These are phyloP conservation scores for Lolium perenne DNA, from an alignment of 176 grass and related monocot species.

Conservation along the genomic window DNA sequence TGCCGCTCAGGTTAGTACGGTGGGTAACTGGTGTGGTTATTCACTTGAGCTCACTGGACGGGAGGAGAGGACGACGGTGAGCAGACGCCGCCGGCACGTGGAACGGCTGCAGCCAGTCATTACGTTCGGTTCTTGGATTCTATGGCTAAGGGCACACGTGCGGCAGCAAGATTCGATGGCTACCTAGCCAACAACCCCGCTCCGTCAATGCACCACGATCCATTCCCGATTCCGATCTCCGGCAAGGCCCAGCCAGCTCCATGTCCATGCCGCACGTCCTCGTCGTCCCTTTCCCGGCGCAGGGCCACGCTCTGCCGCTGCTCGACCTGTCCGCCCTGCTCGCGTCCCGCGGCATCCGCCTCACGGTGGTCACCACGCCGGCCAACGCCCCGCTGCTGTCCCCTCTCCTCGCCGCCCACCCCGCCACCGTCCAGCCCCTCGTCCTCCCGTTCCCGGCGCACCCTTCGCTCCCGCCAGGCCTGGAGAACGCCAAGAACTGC, in stretches of 20 bases:
- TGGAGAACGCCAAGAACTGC: slow-evolving; percentile 52
- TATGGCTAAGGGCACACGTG: too few relatives aligned
- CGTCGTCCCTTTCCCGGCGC: slow-evolving; percentile 59
- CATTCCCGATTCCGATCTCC: too few relatives aligned
- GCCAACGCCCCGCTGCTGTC: slow-evolving; percentile 55
- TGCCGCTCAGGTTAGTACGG: not conserved
- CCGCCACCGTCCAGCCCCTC: slow-evolving; percentile 45
- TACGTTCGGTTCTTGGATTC: not conserved
- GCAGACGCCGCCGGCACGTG: not conserved
- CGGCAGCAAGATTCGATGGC: too few relatives aligned
- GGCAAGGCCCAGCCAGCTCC: not conserved
- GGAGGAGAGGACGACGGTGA: not conserved
- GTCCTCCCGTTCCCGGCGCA: slow-evolving; percentile 62
- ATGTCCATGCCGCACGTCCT: slow-evolving; percentile 47
- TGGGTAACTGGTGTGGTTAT: not conserved
- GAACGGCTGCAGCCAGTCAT: not conserved
- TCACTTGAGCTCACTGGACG: not conserved
- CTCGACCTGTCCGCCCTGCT: slow-evolving; percentile 59
- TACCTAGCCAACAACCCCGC: not conserved
- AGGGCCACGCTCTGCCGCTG: slow-evolving; percentile 68
- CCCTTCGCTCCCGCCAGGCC: slow-evolving; percentile 48
- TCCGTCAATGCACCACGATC: too few relatives aligned
- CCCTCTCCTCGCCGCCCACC: slow-evolving; percentile 61
- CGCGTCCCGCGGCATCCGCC: slow-evolving; percentile 47
- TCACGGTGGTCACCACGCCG: slow-evolving; percentile 60